Conservation (phyloP, 345 rosid species). For the Sisymbrium altissimum region DNA sequence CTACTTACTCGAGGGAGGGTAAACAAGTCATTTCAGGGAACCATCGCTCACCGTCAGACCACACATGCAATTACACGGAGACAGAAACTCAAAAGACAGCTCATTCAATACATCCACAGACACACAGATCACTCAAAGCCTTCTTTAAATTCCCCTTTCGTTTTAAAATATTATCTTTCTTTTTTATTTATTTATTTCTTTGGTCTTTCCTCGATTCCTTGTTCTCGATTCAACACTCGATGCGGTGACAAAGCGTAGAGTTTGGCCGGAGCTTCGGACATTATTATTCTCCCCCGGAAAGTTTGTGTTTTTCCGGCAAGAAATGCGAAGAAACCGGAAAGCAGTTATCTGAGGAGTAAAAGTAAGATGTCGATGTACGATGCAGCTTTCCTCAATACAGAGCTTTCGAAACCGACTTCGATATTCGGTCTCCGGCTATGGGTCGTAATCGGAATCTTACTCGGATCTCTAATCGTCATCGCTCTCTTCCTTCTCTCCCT, state of each 20-base stretch:
- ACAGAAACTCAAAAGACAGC: constrained; percentile 35
- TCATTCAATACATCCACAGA: constrained; percentile 14
- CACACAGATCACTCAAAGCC: constrained; percentile 19
- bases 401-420: constrained; percentile 64
- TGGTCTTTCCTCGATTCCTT: too few species aligned
- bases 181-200: neutral
- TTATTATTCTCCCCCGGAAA: neutral
- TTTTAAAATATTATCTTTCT: neutral
- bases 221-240: neutral
- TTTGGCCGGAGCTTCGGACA: neutral
- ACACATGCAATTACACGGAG: constrained; percentile 22
- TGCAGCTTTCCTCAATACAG: constrained; percentile 30
- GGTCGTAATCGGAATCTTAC: constrained; percentile 73
- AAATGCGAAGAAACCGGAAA: constrained; percentile 10
- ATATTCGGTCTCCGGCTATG: constrained; percentile 74
- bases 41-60: constrained; percentile 12
- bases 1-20: neutral
- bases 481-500: constrained; percentile 79
- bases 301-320: neutral
- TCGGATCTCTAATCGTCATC: constrained; percentile 75
- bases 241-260: neutral
- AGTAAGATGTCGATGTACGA: constrained; percentile 25
- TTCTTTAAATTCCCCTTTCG: neutral
- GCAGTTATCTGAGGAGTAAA: neutral
- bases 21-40: neutral